Evolutionary conservation across 768 basidiomycete genomes (phyloP).

Genomic region (Inosperma sp.): DNA sequence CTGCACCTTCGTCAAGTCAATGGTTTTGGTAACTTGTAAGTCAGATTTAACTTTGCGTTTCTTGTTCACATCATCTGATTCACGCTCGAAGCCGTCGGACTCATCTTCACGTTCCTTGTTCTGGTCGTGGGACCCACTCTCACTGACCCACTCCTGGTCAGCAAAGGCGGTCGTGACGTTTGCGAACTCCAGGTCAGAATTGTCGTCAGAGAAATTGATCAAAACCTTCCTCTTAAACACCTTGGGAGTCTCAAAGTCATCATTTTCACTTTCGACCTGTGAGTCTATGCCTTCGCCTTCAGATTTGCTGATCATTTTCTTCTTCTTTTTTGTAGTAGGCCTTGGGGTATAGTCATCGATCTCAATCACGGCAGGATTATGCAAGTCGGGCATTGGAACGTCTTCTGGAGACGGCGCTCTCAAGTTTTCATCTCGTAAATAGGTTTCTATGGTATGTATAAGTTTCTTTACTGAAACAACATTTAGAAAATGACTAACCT

Average conservation of each 20-base stretch:
- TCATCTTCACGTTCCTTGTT: no score
- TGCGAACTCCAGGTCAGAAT: background rate
- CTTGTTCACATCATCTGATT: background rate
- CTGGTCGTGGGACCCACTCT: no score
- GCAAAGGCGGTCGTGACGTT: no score
- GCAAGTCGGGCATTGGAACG: background rate
- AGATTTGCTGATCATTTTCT: no score
- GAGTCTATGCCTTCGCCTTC: no score
- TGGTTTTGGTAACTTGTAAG: background rate
- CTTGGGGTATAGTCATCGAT: no score
- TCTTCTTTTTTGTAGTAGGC: no score
- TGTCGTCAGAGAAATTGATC: background rate
- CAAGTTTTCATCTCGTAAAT: background rate
- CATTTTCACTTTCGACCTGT: background rate
- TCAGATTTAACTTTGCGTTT: no score
- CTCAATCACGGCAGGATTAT: no score
- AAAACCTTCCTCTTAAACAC: background rate
- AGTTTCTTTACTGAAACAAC: background rate
- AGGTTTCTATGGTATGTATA: conserved; percentile 1
- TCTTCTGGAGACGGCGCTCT: no score
- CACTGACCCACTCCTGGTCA: no score
- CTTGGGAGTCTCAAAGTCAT: conserved; percentile 1
- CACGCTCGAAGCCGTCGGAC: no score
- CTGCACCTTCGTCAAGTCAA: background rate
- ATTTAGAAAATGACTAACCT: background rate